Evolutionary conservation across 371 early-diverging fungal genomes (phyloP).

Genomic region (Coemansia sp.): DNA sequence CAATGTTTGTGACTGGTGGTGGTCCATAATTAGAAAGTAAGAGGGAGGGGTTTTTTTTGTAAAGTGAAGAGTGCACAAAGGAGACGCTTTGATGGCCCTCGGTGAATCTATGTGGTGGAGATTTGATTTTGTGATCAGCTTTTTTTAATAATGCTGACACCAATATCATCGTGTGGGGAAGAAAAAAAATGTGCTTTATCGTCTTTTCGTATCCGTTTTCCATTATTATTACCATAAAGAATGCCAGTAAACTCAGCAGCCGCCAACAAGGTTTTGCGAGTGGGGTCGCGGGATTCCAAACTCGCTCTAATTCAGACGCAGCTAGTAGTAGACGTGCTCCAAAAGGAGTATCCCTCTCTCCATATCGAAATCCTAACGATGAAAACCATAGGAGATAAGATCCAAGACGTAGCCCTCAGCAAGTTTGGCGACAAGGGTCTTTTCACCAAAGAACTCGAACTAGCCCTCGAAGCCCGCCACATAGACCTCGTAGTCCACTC

Average conservation of each 20-base stretch:
- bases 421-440: conserved; percentile 92
- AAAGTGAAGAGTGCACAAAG: not conserved
- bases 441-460: conserved; percentile 94
- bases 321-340: conserved; percentile 64
- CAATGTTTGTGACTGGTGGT: conserved; percentile 16
- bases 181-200: no score
- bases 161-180: no score
- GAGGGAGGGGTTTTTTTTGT: no score
- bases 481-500: conserved; percentile 93
- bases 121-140: no score
- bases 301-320: conserved; percentile 89
- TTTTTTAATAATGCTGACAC: no score
- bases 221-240: no score
- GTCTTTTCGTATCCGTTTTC: no score
- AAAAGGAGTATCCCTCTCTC: conserved; percentile 54
- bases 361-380: conserved; percentile 69
- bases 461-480: conserved; percentile 65
- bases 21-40: not conserved
- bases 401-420: conserved; percentile 77
- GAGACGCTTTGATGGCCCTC: no score
- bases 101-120: no score
- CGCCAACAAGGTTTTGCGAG: no score
- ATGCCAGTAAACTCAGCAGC: no score
- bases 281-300: conserved; percentile 89
- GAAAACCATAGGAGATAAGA: conserved; percentile 86